Conservation (phyloP, 805 yeast species). For the Teunomyces pallodes region DNA sequence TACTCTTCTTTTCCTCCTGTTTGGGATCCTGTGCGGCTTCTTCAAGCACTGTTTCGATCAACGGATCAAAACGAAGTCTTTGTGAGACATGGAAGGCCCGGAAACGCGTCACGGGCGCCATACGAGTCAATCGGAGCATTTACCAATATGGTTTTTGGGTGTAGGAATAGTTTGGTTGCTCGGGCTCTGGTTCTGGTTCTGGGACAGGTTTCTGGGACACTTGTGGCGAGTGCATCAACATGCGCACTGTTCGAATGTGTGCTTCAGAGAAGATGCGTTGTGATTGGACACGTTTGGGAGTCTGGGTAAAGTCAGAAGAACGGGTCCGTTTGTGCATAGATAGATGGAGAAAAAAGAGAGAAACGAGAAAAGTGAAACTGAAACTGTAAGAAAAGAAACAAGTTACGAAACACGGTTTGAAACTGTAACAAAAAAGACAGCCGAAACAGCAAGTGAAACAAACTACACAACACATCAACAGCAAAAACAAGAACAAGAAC, state of each 20-base stretch:
- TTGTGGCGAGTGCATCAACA: slow-evolving; percentile 23
- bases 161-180: background rate
- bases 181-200: background rate
- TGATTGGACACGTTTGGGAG: slow-evolving; percentile 21
- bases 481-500: background rate
- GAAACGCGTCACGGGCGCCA: background rate
- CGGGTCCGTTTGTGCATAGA: background rate
- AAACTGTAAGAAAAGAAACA: background rate
- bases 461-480: background rate
- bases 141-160: slow-evolving; percentile 14
- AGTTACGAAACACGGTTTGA: background rate
- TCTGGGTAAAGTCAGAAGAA: background rate
- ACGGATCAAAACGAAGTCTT: slow-evolving; percentile 4
- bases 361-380: background rate
- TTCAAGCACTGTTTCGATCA: slow-evolving; percentile 9
- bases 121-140: background rate
- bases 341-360: background rate
- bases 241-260: slow-evolving; percentile 27
- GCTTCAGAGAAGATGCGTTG: slow-evolving; percentile 28
- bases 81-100: background rate
- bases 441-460: background rate
- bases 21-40: slow-evolving; percentile 4
- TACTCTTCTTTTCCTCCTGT: slow-evolving; percentile 1
- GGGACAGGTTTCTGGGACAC: background rate
- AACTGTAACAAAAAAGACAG: background rate